A percentile compares a stretch with the other conserved stretches of the same genome.
phyloP scores from a whole-genome alignment of 225 moss, liverwort and hornwort genomes.

The Bryum argenteum region DNA sequence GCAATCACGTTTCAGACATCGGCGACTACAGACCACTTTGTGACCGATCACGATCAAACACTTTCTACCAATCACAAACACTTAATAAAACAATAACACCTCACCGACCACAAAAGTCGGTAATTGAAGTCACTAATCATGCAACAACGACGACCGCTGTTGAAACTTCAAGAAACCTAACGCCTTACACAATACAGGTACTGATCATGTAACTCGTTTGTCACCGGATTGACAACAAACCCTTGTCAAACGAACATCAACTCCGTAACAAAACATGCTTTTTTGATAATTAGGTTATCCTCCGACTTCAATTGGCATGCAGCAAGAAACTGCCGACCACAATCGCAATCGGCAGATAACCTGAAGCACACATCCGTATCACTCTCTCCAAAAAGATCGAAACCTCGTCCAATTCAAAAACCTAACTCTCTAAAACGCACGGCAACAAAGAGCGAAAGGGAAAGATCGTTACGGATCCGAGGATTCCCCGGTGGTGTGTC shows the following conservation, averaged over 20 bases:
- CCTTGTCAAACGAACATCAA: neutral
- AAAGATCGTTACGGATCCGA: conserved; percentile 48
- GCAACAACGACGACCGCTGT: neutral
- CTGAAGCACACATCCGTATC: neutral
- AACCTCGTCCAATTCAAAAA: conserved; percentile 24
- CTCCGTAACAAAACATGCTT: neutral
- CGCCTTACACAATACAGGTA: neutral
- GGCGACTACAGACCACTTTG: too few species aligned
- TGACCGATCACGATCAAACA: too few species aligned
- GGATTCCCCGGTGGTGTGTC: conserved; percentile 40
- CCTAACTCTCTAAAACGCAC: conserved; percentile 25
- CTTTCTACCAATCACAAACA: too few species aligned
- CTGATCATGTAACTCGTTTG: neutral
- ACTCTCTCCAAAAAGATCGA: neutral
- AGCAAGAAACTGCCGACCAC: neutral
- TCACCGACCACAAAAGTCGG: neutral
- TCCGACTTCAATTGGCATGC: neutral
- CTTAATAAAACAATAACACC: neutral
- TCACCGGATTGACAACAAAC: too few species aligned
- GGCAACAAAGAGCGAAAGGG: neutral
- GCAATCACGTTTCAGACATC: neutral
- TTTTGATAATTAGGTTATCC: neutral
- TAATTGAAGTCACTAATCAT: neutral
- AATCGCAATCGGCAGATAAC: neutral
- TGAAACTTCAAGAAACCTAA: neutral